These are phyloP conservation scores for Tricholoma bakamatsutake DNA, from an alignment of 768 basidiomycete genomes.

Conservation along the genomic window DNA sequence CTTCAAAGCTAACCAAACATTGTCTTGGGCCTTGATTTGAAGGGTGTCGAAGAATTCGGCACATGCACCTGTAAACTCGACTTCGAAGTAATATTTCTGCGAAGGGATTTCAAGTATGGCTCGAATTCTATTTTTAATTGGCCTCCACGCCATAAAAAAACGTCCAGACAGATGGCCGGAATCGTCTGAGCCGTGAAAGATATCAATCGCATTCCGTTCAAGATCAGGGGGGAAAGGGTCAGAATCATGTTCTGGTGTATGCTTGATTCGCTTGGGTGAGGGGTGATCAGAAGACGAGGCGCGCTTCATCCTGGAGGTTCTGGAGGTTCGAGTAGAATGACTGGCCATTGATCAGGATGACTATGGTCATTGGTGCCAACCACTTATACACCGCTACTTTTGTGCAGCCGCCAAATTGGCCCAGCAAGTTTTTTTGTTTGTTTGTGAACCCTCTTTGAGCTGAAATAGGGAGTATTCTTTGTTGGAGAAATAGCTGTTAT, in stretches of 20 bases:
- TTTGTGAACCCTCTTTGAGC: too few species aligned
- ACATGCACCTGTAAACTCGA: slow-evolving; percentile 29
- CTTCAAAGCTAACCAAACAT: slow-evolving; percentile 41
- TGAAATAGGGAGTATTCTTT: too few species aligned
- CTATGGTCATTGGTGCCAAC: too few species aligned
- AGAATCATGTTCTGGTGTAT: slow-evolving; percentile 5
- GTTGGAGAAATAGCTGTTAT: too few species aligned
- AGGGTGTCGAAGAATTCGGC: slow-evolving; percentile 29
- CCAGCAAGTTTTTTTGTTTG: too few species aligned
- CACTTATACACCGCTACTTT: too few species aligned
- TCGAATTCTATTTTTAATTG: slow-evolving; percentile 22
- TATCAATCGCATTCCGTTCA: slow-evolving; percentile 25
- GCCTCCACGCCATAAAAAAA: slow-evolving; percentile 41
- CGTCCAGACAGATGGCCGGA: slow-evolving; percentile 35
- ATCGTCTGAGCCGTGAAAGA: slow-evolving; percentile 26
- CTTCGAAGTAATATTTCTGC: slow-evolving; percentile 29
- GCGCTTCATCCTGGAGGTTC: too few species aligned
- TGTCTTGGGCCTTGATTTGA: slow-evolving; percentile 34
- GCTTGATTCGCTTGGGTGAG: slow-evolving; percentile 6
- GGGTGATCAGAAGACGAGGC: background rate
- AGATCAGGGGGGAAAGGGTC: slow-evolving; percentile 6
- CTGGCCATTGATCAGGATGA: too few species aligned
- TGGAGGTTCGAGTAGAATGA: too few species aligned
- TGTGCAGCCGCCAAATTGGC: too few species aligned
- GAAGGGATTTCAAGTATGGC: slow-evolving; percentile 24